A percentile compares a stretch with the other conserved stretches of the same genome.
Evolutionary conservation across 805 yeast species (phyloP).

Genomic region (Wickerhamiella sergipiensis): DNA sequence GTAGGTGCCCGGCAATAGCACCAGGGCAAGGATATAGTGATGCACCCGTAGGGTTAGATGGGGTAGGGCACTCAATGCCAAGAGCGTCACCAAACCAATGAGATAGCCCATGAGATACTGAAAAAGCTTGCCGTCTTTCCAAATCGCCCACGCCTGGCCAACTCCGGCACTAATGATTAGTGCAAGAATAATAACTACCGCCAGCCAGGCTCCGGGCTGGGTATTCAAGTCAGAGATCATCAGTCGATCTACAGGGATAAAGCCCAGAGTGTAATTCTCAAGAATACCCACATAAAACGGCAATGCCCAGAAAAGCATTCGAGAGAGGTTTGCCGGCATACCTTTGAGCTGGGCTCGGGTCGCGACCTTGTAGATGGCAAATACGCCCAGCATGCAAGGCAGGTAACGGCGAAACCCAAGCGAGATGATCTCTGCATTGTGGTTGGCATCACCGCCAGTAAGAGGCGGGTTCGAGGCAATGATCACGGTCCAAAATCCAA

Average conservation of each 20-base stretch:
- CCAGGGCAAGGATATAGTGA: conserved; percentile 67
- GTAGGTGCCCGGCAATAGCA: conserved; percentile 68
- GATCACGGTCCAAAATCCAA: conserved; percentile 75
- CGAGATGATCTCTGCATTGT: conserved; percentile 50
- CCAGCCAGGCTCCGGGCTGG: conserved; percentile 64
- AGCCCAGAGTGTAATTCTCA: conserved; percentile 78
- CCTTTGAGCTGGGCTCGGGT: conserved; percentile 15
- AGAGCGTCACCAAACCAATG: conserved; percentile 30
- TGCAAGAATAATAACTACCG: conserved; percentile 39
- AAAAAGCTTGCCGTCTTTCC: conserved; percentile 50
- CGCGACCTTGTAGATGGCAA: conserved; percentile 52
- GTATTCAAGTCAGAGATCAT: conserved; percentile 54
- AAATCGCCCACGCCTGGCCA: conserved; percentile 63
- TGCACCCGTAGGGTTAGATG: conserved; percentile 64
- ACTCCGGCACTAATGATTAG: conserved; percentile 41
- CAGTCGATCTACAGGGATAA: conserved; percentile 76
- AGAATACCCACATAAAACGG: conserved; percentile 73
- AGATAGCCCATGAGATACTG: conserved; percentile 45
- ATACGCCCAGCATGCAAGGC: conserved; percentile 59
- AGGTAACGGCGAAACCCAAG: conserved; percentile 59
- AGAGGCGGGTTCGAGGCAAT: conserved; percentile 67
- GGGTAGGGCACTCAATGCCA: conserved; percentile 38
- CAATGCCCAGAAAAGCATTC: conserved; percentile 56
- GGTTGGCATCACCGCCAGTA: conserved; percentile 33
- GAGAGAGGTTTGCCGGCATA: conserved; percentile 21